phyloP scores from a whole-genome alignment of 108 stramenopile species.

The Schizochytrium sp. region DNA sequence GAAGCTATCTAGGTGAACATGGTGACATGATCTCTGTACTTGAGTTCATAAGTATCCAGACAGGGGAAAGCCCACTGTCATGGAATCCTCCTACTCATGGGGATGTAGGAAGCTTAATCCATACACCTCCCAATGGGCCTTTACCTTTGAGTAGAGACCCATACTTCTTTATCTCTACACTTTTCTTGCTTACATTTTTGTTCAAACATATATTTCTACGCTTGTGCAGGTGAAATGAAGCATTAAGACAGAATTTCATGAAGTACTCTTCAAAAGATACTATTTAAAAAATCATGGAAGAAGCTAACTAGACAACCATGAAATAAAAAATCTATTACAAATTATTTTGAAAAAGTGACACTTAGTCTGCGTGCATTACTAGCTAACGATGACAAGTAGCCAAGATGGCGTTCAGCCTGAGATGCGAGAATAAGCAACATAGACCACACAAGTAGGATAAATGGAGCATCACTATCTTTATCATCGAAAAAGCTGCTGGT shows the following conservation, averaged over 20 bases:
- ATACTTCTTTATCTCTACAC: background rate
- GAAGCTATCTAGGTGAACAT: constrained; percentile 1
- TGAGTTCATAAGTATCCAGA: background rate
- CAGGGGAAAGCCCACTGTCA: background rate
- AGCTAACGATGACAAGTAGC: background rate
- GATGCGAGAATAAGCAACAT: background rate
- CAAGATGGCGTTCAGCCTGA: constrained; percentile 25
- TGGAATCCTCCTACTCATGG: constrained; percentile 8
- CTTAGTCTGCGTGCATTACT: background rate
- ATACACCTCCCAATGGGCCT: background rate
- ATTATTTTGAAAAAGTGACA: background rate
- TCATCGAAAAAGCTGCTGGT: background rate
- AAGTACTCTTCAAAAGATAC: too few relatives aligned
- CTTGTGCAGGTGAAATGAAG: too few relatives aligned
- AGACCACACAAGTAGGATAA: background rate
- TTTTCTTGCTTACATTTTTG: too few relatives aligned
- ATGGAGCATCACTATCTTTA: constrained; percentile 6
- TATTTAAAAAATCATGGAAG: too few relatives aligned
- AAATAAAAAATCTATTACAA: too few relatives aligned
- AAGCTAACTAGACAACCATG: too few relatives aligned
- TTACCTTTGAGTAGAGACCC: background rate
- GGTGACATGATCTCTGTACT: background rate
- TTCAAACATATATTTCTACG: too few relatives aligned
- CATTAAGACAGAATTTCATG: too few relatives aligned
- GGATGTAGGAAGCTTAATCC: background rate